Base-by-base conservation (phyloP, 192 early-diverging fungal genomes). In the Dispira parvispora region DNA sequence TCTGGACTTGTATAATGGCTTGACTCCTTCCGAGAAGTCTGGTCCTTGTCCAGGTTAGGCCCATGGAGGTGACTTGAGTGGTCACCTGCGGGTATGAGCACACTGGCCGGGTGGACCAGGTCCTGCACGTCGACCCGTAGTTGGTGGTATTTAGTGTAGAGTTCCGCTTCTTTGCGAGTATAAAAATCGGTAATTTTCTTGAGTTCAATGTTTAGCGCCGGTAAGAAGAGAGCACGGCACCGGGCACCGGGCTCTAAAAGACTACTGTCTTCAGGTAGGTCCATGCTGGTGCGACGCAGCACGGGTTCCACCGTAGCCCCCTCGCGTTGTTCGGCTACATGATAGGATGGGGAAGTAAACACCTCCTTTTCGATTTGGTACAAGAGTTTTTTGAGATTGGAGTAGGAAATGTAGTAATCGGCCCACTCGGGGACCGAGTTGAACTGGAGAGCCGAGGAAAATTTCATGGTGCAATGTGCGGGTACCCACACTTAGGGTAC, bases 391-490 rank as follows among this genome's bases (percentile, higher is more conserved):
- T 90, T 90, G 47, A 90, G 73, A 62, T 85, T 82, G 38, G 84
- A 85, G 67, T 89, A 88, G 81, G 82, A 80, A 58, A 89, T 43
- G 65, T 89, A 89, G 65, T 84, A 80, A 62, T 84, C 84, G 68
- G 82, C 78, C 87, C 87, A 89, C 70, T 89, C 87, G 61, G 87
- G 87, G 42, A 89, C 87, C 43, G 88, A 82, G 66, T 97, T 97
- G 67, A 97, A 84, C 73, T 92, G 87, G 52, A 97, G 79, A 26
- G 85, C 82, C 70, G 89, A 87, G 23, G 90, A 88, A 65, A 96
- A 96, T 79, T 96, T 96, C 91, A 96, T 93, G 53, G 23, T 50
- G 8, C 23, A 50, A 50, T 4, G 6, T 38, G 6, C 32, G 6
- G 32, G 1, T 38, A 38, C 32, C 32, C 32, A 38, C 32, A 6